Evolutionary conservation across 2,329 filamentous ascomycete species (phyloP), one percentile per base, ranked within the genome.

Genomic region (Pseudogymnoascus sp.): DNA sequence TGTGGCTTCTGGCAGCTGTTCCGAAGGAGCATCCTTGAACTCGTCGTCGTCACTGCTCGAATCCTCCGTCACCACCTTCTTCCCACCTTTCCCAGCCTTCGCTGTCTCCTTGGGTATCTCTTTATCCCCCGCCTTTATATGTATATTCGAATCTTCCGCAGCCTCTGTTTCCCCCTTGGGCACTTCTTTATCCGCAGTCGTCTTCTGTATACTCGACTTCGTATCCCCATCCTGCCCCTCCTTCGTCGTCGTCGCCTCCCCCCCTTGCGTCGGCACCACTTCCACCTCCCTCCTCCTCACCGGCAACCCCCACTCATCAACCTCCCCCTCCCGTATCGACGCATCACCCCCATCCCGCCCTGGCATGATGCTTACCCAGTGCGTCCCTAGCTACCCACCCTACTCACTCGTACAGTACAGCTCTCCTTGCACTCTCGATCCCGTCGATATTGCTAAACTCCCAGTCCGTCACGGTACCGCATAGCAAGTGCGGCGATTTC

Each of bases 11-110:
- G 58, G 68, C 63, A 60, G 68, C 67, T 64, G 74, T 39, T 68
- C 74, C 64, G 69, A 72, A 45, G 71, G 68, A n/a, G 71, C 70
- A 68, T 76, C 75, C 66, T 75, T 73, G 69, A 71, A 77, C 65
- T 75, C 71, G 39, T 78, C 75, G 41, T 75, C 74, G 45, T 76
- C 76, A 58, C 73, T 74, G 49, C 77, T 75, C 16, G 68, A 67
- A 23, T 72, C 68, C 63, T 71, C 71, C 35, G 64, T 70, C 66
- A 63, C 66, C 25, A 16, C 52, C 58, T 60, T 19, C 11, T 30
- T 36, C 35, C 9, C 19, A 35, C 39, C 38, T 16, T 9, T 41
- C 9, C 52, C n/a, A 25, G 35, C 12, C 35, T 62, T 42, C 58
- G 41, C 9, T 35, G 67, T 65, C 22, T 65, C 64, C 62, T 67